Evolutionary conservation across 2,329 filamentous ascomycete species (phyloP), one percentile per base, ranked within the genome.

Genomic region (Leptoxyphium fumago): DNA sequence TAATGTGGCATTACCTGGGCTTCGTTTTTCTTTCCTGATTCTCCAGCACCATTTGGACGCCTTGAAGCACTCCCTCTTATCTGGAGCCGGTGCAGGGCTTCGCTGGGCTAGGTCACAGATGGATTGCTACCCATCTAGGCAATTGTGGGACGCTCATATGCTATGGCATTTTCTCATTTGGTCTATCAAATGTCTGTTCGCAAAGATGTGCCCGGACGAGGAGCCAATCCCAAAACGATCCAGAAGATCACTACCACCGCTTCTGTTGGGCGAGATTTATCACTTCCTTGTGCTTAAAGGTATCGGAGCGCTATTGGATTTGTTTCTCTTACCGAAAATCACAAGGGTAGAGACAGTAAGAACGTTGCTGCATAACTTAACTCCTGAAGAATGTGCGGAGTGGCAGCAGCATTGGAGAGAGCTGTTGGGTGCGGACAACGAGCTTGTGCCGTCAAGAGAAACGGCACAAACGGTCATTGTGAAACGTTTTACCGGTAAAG

Each of bases 31-130:
- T 1, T 30, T 46, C 10, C 21, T 40, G 15, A 44, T 42, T 8
- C 5, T 46, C 14, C 45, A 46, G 34, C 41, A 46, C 26, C 43
- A 46, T 26, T 39, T 46, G 6, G 45, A 46, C 26, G 14, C 13
- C 15, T 40, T 36, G 4, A 36, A 36, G 32, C 32, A 36, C 3
- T 36, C 32, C 32, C 32, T 36, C 32, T 3, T 15, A 36, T 36
- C 32, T 36, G 32, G 13, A 9, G 9, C 32, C 21, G 21, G 7
- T 26, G 3, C 28, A 5, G n/a, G 14, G 7, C 21, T 26, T 26
- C 4, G 21, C 7, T 26, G 21, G 21, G 21, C 21, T 26, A 7
- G 7, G 7, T 26, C 7, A 26, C 21, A 26, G 21, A 26, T 26
- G 21, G 21, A 4, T 3, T 26, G 21, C 9, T 43, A 43, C 21